Evolutionary conservation across 306 rosid species (phyloP), one percentile per base, ranked within the genome.

Genomic region (Dryas alaskensis): DNA sequence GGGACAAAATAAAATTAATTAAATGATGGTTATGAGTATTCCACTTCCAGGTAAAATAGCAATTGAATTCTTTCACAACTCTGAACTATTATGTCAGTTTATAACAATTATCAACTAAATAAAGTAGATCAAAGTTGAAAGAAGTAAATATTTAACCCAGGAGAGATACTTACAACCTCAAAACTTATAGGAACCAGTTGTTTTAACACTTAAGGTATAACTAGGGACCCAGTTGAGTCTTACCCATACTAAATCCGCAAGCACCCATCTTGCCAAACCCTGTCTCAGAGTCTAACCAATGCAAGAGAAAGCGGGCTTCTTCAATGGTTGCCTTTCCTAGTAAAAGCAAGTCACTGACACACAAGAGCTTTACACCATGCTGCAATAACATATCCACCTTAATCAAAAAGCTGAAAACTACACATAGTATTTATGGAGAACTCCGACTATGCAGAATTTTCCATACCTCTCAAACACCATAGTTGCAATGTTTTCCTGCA

Each of bases 211-310:
- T 73, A 19, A 75, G 60, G 76, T 43, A 37, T 46, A 51, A 64
- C 17, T 55, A 68, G 64, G 70, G 72, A 78, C 73, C 47, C 37
- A 67, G 45, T 54, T 53, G 54, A 81, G 69, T 66, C 96, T 82
- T 89, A 91, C 98, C 98, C 97, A 91, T 93, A 78, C 98, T 93
- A 80, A 93, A 96, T 73, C 98, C 98, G 78, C 98, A 93, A 84
- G 91, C 86, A 79, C 97, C 97, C 92, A 88, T 91, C 88, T 89
- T 93, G 75, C 98, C 96, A 54, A 88, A 91, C 59, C 96, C 97
- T 68, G 78, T 96, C 78, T 89, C 97, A 61, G 78, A 70, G 86
- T 93, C 98, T 80, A 91, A 72, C 98, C 97, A 93, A 76, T 91
- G 81, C 76, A 93, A 84, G 81, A 93, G 97, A 84, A 96, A 72